Conservation (phyloP, 2,329 filamentous ascomycete genomes). For the Dactylellina leptospora region DNA sequence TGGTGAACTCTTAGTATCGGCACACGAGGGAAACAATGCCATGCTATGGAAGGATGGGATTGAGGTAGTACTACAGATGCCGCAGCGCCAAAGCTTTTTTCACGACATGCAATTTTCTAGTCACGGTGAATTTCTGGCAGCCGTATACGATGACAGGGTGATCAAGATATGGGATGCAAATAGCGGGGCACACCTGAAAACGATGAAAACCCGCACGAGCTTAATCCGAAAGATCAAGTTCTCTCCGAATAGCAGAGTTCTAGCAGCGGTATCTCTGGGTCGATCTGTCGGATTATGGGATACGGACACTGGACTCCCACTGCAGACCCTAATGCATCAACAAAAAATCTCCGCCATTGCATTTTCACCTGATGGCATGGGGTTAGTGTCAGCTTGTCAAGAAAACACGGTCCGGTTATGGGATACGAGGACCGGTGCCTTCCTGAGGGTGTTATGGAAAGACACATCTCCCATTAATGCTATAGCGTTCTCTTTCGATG, state of each 20-base stretch:
- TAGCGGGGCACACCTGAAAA: too few species aligned
- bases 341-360: conserved; percentile 13
- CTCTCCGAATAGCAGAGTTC: background rate
- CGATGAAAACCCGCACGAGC: background rate
- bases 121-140: too few species aligned
- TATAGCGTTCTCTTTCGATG: conserved; percentile 8
- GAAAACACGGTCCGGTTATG: conserved; percentile 41
- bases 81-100: too few species aligned
- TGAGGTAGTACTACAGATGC: too few species aligned
- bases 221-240: background rate
- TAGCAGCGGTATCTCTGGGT: background rate
- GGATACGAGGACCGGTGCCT: background rate
- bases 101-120: too few species aligned
- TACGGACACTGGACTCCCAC: conserved; percentile 62
- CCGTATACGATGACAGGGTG: too few species aligned
- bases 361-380: conserved; percentile 41
- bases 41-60: too few species aligned
- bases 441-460: conserved; percentile 53
- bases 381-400: conserved; percentile 48
- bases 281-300: conserved; percentile 57
- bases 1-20: too few species aligned
- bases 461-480: conserved; percentile 41
- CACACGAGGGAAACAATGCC: too few species aligned
- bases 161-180: too few species aligned
- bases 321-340: background rate